phyloP scores from a whole-genome alignment of 2,329 filamentous ascomycete genomes.

The Xylaria sp. region DNA sequence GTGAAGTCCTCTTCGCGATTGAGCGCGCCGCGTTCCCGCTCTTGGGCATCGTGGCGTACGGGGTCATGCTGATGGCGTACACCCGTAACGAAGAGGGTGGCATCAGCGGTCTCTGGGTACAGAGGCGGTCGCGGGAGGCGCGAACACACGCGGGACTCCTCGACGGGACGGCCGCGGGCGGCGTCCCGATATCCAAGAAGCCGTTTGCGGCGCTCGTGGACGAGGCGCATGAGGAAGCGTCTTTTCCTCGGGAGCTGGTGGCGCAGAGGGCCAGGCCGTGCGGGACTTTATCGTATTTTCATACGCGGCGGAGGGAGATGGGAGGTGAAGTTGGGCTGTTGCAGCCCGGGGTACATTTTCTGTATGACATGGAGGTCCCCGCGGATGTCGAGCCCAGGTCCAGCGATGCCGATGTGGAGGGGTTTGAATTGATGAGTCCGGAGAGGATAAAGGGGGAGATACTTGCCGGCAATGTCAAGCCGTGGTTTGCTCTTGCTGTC shows the following conservation, averaged over 20 bases:
- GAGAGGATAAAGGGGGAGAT: conserved; percentile 65
- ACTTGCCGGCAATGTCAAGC: conserved; percentile 73
- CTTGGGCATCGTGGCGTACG: conserved; percentile 72
- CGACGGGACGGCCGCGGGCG: conserved; percentile 80
- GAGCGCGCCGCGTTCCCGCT: conserved; percentile 50
- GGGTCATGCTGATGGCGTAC: conserved; percentile 71
- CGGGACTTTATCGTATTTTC: conserved; percentile 75
- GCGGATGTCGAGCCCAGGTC: conserved; percentile 66
- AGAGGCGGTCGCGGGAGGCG: conserved; percentile 70
- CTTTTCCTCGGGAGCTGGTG: conserved; percentile 69
- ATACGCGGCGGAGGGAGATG: conserved; percentile 69
- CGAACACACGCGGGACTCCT: conserved; percentile 76
- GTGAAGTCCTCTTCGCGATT: conserved; percentile 26
- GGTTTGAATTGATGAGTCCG: conserved; percentile 68
- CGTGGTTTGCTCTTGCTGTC: conserved; percentile 74
- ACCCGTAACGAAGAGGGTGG: conserved; percentile 50
- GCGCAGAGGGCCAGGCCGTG: conserved; percentile 60
- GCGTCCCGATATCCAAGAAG: conserved; percentile 70
- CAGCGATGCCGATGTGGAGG: conserved; percentile 68
- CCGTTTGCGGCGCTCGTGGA: conserved; percentile 74
- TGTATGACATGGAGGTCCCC: conserved; percentile 74
- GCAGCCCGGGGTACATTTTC: conserved; percentile 75
- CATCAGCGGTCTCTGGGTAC: conserved; percentile 73
- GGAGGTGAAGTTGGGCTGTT: conserved; percentile 71
- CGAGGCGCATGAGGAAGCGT: conserved; percentile 78